Conservation (phyloP, 345 rosid species). For the Reutealis trisperma region DNA sequence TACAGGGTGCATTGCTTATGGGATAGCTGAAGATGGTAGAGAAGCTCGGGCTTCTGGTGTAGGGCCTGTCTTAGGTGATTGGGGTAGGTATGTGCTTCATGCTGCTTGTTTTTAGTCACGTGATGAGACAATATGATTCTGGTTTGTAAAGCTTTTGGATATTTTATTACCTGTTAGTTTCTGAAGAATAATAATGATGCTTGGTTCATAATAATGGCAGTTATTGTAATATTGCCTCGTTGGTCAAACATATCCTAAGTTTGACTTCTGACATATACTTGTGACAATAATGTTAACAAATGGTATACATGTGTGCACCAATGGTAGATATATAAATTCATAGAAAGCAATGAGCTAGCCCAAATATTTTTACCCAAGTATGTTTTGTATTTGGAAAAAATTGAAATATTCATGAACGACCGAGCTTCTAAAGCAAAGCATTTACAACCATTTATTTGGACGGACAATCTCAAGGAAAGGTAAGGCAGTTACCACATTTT, state of each 20-base stretch:
- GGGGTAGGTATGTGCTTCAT: slow-evolving; percentile 70
- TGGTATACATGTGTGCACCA: not conserved
- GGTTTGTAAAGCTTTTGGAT: not conserved
- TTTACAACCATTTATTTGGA: not conserved
- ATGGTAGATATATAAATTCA: not conserved
- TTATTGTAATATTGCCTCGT: not conserved
- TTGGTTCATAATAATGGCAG: not conserved
- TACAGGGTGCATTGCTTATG: slow-evolving; percentile 90
- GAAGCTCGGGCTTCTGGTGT: slow-evolving; percentile 95
- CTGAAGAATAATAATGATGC: not conserved
- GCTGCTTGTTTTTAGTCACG: not conserved
- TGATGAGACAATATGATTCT: not conserved
- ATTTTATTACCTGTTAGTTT: not conserved
- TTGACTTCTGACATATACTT: not conserved
- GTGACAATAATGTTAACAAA: not conserved
- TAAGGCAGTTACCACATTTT: not conserved
- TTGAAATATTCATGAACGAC: not conserved
- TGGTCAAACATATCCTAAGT: not conserved
- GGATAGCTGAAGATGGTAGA: slow-evolving; percentile 84
- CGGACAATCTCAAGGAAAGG: not conserved
- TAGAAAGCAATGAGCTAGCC: not conserved
- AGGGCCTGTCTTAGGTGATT: slow-evolving; percentile 91
- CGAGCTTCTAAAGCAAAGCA: not conserved
- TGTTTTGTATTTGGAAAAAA: not conserved
- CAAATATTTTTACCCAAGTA: no score